Evolutionary conservation across 768 basidiomycete species (phyloP).

Genomic region (Hypsizygus marmoreus): DNA sequence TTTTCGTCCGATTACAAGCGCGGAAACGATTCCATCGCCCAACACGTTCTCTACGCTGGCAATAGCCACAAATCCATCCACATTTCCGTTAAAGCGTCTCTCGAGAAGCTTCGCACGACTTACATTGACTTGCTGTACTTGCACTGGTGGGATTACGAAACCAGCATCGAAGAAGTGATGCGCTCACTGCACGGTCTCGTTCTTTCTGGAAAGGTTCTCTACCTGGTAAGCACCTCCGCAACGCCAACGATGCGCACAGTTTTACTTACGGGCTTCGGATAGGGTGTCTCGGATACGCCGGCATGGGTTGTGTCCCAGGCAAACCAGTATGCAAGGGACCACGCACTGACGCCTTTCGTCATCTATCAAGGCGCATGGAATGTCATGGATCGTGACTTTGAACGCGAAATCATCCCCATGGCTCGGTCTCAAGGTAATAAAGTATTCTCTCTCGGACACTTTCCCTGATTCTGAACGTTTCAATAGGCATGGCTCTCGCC

Average conservation of each 20-base stretch:
- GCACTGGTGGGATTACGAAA: slow-evolving; percentile 56
- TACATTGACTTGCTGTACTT: slow-evolving; percentile 52
- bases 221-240: slow-evolving; percentile 30
- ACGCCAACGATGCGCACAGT: not conserved
- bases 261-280: not conserved
- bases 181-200: slow-evolving; percentile 54
- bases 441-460: slow-evolving; percentile 20
- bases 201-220: slow-evolving; percentile 51
- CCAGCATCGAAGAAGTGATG: slow-evolving; percentile 60
- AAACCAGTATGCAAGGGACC: slow-evolving; percentile 48
- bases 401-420: slow-evolving; percentile 51
- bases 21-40: slow-evolving; percentile 21
- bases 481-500: slow-evolving; percentile 31
- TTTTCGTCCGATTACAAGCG: slow-evolving; percentile 33
- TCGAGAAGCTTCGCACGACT: slow-evolving; percentile 47
- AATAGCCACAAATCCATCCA: slow-evolving; percentile 49
- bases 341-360: slow-evolving; percentile 47
- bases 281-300: slow-evolving; percentile 39
- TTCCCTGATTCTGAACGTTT: slow-evolving; percentile 21
- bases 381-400: slow-evolving; percentile 42
- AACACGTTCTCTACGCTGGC: slow-evolving; percentile 45
- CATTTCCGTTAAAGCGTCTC: slow-evolving; percentile 40
- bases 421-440: slow-evolving; percentile 35
- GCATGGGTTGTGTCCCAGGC: slow-evolving; percentile 46
- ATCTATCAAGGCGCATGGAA: slow-evolving; percentile 50